Evolutionary conservation across 805 yeast genomes (phyloP), one percentile per base, ranked within the genome.

Genomic region (Saccharomycopsis sp.): DNA sequence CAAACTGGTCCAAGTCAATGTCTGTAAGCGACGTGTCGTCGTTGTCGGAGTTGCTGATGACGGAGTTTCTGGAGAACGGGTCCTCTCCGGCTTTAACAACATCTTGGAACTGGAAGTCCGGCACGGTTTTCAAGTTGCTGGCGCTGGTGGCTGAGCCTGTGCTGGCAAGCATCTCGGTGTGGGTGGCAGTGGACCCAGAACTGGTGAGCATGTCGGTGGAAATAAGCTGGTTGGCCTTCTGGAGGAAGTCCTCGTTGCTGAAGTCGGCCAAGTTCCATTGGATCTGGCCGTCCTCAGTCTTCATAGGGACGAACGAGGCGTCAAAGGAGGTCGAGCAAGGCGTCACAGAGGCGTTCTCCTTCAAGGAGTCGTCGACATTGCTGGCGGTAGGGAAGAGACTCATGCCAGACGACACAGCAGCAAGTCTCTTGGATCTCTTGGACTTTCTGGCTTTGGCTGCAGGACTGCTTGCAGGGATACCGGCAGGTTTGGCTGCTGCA

Each of bases 311-410:
- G 41, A 58, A 61, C 24, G 62, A 2, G 14, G 62, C 60, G 34
- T 56, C 57, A 24, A 44, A 61, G 12, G 61, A 56, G 15, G 62
- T 57, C 2, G 58, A 54, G 35, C 63, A 61, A 3, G 63, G 62
- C 23, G 54, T 54, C 12, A 58, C 62, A 5, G 62, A 56, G n/a
- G 60, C 50, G 22, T 52, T 42, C 12, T 20, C 52, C 9, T 42
- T 34, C 17, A 60, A 50, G 15, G 41, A 23, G n/a, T n/a, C 9
- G 53, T 61, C 63, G 19, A 61, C 56, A 12, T 20, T 51, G 19
- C 47, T 42, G 20, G 19, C 47, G 20, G 15, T 19, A 2, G 63
- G 63, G 35, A 61, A 61, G 15, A 61, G 54, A 19, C 49, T 44
- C 20, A 35, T 35, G 14, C 41, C 41, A 35, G 41, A 35, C 14